A percentile compares a stretch with the other conserved stretches of the same genome.
Conservation (phyloP, 2,329 filamentous ascomycete species). For the Sporothrix protearum region DNA sequence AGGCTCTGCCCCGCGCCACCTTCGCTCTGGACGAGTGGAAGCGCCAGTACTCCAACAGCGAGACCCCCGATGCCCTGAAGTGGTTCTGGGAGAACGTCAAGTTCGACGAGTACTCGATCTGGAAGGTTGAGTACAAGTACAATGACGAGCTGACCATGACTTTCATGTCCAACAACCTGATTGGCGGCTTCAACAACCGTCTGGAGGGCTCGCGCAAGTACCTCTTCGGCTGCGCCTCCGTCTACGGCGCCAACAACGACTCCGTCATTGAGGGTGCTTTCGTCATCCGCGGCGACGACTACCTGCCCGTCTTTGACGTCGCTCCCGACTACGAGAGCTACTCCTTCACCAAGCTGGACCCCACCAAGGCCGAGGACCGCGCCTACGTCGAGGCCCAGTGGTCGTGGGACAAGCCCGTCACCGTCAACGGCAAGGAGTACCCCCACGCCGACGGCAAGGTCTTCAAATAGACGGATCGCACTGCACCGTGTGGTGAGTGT, state of each 20-base stretch:
- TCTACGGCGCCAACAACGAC: conserved; percentile 85
- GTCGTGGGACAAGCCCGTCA: conserved; percentile 84
- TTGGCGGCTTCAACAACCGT: conserved; percentile 96
- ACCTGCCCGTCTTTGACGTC: conserved; percentile 84
- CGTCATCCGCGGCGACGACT: conserved; percentile 88
- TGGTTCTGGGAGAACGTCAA: conserved; percentile 99
- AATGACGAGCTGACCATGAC: conserved; percentile 94
- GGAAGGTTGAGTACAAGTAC: conserved; percentile 97
- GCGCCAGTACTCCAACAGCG: conserved; percentile 96
- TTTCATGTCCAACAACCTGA: conserved; percentile 99
- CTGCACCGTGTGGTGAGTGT: not conserved
- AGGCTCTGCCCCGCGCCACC: conserved; percentile 73
- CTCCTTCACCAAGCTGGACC: conserved; percentile 93
- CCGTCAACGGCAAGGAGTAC: conserved; percentile 82
- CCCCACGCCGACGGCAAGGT: conserved; percentile 90
- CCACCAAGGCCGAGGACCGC: conserved; percentile 75
- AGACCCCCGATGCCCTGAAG: conserved; percentile 79
- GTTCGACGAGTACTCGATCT: conserved; percentile 92
- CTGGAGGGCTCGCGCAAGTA: conserved; percentile 98
- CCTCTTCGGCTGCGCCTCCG: conserved; percentile 85
- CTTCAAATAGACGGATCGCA: conserved; percentile 74
- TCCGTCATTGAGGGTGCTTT: conserved; percentile 91
- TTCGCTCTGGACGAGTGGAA: conserved; percentile 96
- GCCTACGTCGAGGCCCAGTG: conserved; percentile 83
- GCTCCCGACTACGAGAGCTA: conserved; percentile 98